Base-by-base conservation (phyloP, 1,284 basidiomycete genomes). In the Leccinum subfulvum region DNA sequence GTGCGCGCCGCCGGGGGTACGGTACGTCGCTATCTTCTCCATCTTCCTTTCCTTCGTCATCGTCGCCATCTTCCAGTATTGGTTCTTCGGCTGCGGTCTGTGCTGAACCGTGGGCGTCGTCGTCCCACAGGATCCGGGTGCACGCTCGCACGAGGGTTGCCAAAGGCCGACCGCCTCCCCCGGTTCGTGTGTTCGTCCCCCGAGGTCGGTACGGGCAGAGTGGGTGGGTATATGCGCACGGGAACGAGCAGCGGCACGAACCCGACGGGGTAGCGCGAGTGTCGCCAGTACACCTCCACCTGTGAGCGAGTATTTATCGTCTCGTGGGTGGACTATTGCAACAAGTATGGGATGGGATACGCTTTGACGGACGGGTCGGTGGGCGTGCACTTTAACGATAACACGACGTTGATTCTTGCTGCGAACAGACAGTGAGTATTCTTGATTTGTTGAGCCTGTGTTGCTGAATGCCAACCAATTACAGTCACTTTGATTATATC, bases 301-400 rank as follows among this genome's bases (percentile, higher is more conserved):
- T 33, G 30, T 9, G 92, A 95, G 47, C 84, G 82, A 60, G 90
- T 97, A 14, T 99, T 98, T 77, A 94, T 99, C 68, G 92, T 93
- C 2, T 94, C 92, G 9, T 99, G 97, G 97, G 91, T 98, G 55
- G 97, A 99, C 77, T 98, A 98, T 75, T 96, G 93, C 75, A 94
- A 96, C 76, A 97, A 97, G 80, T 99, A 98, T 77, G 97, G 97
- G 10, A 96, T 98, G 88, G 97, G 96, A 1, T 98, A 98, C 75
- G 94, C 94, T 1, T 82, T 99, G 71, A 95, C 92, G 33, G 95
- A 99, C 73, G 95, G 97, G 3, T 91, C 92, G 2, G 90, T 98
- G 30, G 95, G 95, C 8, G 93, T 98, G 21, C 90, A 98, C 77
- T 98, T 98, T 80, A 97, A 98, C 71, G 97, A 99, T 76, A 94